Evolutionary conservation across 2,329 filamentous ascomycete genomes (phyloP), one percentile per base, ranked within the genome.

Genomic region (Tolypocladium album): DNA sequence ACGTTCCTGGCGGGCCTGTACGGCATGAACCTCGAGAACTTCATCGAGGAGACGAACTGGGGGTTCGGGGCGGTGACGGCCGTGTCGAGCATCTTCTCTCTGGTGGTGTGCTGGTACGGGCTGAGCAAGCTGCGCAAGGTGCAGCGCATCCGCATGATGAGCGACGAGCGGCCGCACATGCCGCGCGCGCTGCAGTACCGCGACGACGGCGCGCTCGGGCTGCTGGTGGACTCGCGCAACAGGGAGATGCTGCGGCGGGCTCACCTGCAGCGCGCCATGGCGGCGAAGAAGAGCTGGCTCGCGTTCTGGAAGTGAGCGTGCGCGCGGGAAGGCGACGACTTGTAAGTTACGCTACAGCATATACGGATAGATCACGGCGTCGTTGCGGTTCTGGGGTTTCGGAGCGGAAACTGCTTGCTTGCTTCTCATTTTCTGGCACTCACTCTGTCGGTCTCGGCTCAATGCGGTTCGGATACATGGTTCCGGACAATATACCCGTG

Each of bases 11-110:
- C 94, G 11, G 92, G 92, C n/a, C 85, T 99, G n/a, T 99, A 97
- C 80, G 94, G 94, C 67, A 97, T 97, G 92, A 99, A 99, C 77
- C 79, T 99, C 64, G 95, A 97, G 72, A 97, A 97, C 75, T 97
- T 97, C 74, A 91, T 97, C 67, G 94, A 99, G 77, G 93, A 97
- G 71, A 92, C 89, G 1, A 84, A 90, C 73, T 83, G 90, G 73
- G 94, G 93, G 13, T 97, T 99, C 72, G 82, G 81, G 55, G 84
- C 84, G 59, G 87, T 99, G 62, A 90, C 88, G 2, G 79, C 78
- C 22, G 78, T 83, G 62, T 95, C 90, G 60, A 82, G 88, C 60
- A 68, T 87, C 60, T 86, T 92, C 72, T 90, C 90, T 17, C 82
- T 87, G 59, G 67, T 92, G 11, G 89, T 96, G 58, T 93, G 89